A percentile compares a stretch with the other conserved stretches of the same genome.
phyloP scores from a whole-genome alignment of 2,329 filamentous ascomycete genomes.

The Dendrostoma leiphaemia region DNA sequence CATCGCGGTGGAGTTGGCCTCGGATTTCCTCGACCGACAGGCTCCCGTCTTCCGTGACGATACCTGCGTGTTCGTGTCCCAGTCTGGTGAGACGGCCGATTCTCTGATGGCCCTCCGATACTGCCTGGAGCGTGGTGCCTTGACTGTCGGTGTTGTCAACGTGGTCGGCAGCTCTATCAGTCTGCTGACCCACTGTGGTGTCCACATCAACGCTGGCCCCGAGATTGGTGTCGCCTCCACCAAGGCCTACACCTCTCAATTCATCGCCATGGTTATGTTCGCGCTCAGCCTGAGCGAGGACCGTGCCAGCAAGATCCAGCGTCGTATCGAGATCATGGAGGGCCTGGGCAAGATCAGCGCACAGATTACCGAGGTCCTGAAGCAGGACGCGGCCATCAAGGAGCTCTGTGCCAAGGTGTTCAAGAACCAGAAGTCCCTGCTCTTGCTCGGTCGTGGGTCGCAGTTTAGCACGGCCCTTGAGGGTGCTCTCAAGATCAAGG shows the following conservation, averaged over 20 bases:
- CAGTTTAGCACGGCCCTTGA: slow-evolving; percentile 97
- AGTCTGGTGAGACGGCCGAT: slow-evolving; percentile 97
- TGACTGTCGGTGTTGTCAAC: slow-evolving; percentile 98
- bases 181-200: slow-evolving; percentile 97
- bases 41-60: slow-evolving; percentile 99
- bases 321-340: slow-evolving; percentile 94
- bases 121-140: slow-evolving; percentile 93
- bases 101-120: slow-evolving; percentile 96
- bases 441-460: slow-evolving; percentile 89
- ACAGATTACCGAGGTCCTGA: slow-evolving; percentile 89
- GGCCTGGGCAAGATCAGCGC: slow-evolving; percentile 82
- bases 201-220: slow-evolving; percentile 97
- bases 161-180: slow-evolving; percentile 98
- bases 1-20: slow-evolving; percentile 93
- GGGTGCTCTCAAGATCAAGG: slow-evolving; percentile 98
- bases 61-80: slow-evolving; percentile 97
- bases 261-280: slow-evolving; percentile 99
- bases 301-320: slow-evolving; percentile 87
- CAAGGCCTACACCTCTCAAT: slow-evolving; percentile 99
- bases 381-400: slow-evolving; percentile 93
- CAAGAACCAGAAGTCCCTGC: slow-evolving; percentile 94
- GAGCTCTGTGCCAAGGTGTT: slow-evolving; percentile 86
- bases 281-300: slow-evolving; percentile 95
- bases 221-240: slow-evolving; percentile 99
- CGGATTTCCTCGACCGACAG: slow-evolving; percentile 95